Percentiles rank a stretch among this genome's conserved stretches.
Evolutionary conservation across 1,139 yeast genomes (phyloP).

Genomic region (Hansenula sp.): DNA sequence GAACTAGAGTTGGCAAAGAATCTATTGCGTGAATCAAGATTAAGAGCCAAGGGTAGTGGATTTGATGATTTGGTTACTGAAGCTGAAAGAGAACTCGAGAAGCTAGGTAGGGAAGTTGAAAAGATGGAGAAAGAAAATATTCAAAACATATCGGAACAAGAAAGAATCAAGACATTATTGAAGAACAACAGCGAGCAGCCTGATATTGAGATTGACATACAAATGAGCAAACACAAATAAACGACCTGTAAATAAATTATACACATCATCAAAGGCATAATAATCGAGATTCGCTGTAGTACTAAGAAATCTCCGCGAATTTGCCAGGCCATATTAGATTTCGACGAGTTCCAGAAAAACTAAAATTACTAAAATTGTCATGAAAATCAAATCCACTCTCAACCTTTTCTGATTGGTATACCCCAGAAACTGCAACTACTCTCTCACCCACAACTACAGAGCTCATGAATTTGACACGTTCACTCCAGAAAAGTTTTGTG

Average conservation of each 20-base stretch:
- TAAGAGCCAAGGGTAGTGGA: conserved; percentile 66
- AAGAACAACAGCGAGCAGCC: conserved; percentile 9
- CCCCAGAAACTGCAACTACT: neutral
- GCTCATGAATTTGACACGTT: neutral
- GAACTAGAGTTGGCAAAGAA: conserved; percentile 52
- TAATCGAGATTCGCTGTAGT: too few relatives aligned
- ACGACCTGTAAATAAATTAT: neutral
- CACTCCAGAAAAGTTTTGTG: neutral
- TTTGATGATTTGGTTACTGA: conserved; percentile 59
- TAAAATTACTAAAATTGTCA: too few relatives aligned
- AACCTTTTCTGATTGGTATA: neutral
- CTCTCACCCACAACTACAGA: neutral
- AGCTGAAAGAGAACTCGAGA: conserved; percentile 62
- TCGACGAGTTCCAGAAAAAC: neutral
- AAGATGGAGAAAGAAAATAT: conserved; percentile 3
- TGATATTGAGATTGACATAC: conserved; percentile 17
- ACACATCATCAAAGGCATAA: neutral
- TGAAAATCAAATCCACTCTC: neutral
- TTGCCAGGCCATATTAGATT: neutral
- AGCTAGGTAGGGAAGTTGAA: conserved; percentile 36
- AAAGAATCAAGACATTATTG: conserved; percentile 11
- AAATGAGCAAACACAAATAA: conserved; percentile 9
- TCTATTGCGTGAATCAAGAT: conserved; percentile 63
- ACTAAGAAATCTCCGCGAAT: neutral
- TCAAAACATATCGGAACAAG: conserved; percentile 5